Conservation (phyloP, 176 grass and related monocot species). For the Raddia distichophylla region DNA sequence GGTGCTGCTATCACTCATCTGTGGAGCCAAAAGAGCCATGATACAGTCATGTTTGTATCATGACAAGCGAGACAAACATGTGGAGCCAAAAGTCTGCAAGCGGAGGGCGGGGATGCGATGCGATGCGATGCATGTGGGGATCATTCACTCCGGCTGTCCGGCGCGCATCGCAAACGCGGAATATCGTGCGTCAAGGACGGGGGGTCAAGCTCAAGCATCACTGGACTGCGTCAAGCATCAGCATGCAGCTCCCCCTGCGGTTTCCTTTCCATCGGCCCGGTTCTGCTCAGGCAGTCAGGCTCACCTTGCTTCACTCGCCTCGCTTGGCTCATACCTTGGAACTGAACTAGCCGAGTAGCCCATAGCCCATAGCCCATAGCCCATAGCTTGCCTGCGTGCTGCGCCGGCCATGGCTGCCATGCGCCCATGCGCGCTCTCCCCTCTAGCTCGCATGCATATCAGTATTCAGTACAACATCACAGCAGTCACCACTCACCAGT, state of each 20-base stretch:
- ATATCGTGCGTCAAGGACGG: not conserved
- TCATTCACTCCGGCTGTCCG: not conserved
- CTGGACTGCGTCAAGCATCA: too few relatives aligned
- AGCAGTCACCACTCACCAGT: not conserved
- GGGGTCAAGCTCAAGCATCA: not conserved
- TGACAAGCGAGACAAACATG: not conserved
- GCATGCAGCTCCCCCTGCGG: too few relatives aligned
- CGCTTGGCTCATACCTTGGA: conserved; percentile 12
- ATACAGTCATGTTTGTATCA: too few relatives aligned
- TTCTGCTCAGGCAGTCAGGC: too few relatives aligned
- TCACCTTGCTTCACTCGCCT: too few relatives aligned
- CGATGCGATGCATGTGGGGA: not conserved
- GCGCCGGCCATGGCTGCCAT: too few relatives aligned
- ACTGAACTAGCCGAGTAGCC: not conserved
- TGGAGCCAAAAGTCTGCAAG: not conserved
- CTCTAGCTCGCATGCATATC: not conserved
- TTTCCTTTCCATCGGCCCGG: not conserved
- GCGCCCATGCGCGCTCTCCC: too few relatives aligned
- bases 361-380: not conserved
- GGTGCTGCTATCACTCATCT: too few relatives aligned
- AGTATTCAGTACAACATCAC: not conserved
- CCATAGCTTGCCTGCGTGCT: not conserved
- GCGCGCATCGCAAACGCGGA: not conserved
- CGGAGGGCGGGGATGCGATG: not conserved
- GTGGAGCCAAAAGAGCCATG: too few relatives aligned